Evolutionary conservation across 2,329 filamentous ascomycete species (phyloP).

Genomic region (Pseudovirgaria hyperparasitica): DNA sequence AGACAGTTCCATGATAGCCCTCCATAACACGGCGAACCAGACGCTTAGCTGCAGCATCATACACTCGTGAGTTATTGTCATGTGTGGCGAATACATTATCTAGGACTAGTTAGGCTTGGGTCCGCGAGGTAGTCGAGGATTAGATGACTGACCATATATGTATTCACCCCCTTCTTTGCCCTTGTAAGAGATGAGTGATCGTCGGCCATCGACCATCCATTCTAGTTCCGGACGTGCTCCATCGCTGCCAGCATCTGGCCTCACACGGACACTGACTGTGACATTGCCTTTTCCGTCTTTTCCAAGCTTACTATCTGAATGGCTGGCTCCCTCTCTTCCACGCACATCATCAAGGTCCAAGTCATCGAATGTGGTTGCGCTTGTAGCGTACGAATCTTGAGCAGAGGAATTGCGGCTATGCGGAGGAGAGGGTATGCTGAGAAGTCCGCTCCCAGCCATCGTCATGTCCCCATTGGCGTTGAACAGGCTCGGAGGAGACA

Average conservation of each 20-base stretch:
- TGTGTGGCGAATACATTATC: slow-evolving; percentile 94
- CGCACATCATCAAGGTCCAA: slow-evolving; percentile 46
- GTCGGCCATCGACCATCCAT: slow-evolving; percentile 83
- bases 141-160: slow-evolving; percentile 58
- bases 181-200: slow-evolving; percentile 67
- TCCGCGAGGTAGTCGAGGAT: slow-evolving; percentile 4
- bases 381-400: slow-evolving; percentile 84
- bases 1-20: slow-evolving; percentile 95
- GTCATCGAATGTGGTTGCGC: slow-evolving; percentile 76
- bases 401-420: slow-evolving; percentile 87
- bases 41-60: slow-evolving; percentile 86
- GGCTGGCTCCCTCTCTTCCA: slow-evolving; percentile 32
- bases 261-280: slow-evolving; percentile 83
- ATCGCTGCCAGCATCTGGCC: slow-evolving; percentile 62
- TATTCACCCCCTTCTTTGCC: slow-evolving; percentile 90
- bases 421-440: slow-evolving; percentile 68
- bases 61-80: slow-evolving; percentile 89
- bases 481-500: slow-evolving; percentile 55
- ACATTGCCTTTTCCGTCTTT: slow-evolving; percentile 88
- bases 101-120: slow-evolving; percentile 25
- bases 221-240: slow-evolving; percentile 60
- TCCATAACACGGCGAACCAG: slow-evolving; percentile 96
- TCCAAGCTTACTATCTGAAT: slow-evolving; percentile 17
- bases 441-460: slow-evolving; percentile 48
- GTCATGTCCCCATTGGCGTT: slow-evolving; percentile 71